These are phyloP conservation scores for Xylariaceae sp. DNA, from an alignment of 2,329 filamentous ascomycete genomes.

Conservation along the genomic window DNA sequence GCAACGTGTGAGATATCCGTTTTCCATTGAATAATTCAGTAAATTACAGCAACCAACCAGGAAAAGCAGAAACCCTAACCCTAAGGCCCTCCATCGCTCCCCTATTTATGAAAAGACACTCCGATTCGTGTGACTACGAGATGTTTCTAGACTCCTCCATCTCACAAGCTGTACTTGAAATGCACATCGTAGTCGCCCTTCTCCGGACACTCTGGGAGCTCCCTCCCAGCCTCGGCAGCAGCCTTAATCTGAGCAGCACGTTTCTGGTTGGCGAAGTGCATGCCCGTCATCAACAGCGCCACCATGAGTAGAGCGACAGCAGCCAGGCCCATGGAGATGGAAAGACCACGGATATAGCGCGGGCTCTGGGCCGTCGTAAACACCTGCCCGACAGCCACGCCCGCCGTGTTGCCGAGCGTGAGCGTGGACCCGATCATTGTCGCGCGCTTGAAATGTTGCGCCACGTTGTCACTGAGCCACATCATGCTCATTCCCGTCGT, in stretches of 20 bases:
- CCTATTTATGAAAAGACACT: too few species aligned
- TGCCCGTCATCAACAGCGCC: conserved; percentile 17
- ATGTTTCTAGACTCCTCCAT: too few species aligned
- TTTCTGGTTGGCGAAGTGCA: conserved; percentile 21
- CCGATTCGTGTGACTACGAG: too few species aligned
- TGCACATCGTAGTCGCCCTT: conserved; percentile 22
- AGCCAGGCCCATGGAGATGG: conserved; percentile 22
- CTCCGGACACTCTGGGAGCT: conserved; percentile 14
- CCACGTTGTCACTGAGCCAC: conserved; percentile 41
- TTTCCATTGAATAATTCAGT: too few species aligned
- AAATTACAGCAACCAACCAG: too few species aligned
- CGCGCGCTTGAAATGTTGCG: conserved; percentile 39
- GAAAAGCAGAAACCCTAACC: too few species aligned
- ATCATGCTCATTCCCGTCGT: conserved; percentile 30
- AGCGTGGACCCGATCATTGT: conserved; percentile 38
- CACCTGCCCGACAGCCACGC: conserved; percentile 39
- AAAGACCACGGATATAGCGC: conserved; percentile 23
- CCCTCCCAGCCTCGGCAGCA: conserved; percentile 15
- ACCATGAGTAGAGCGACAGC: conserved; percentile 18
- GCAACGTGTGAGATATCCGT: too few species aligned
- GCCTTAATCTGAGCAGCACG: conserved; percentile 16
- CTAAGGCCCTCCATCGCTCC: too few species aligned
- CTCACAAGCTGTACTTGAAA: conserved; percentile 15
- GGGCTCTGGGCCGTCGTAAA: conserved; percentile 25
- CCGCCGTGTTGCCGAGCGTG: conserved; percentile 39